Evolutionary conservation across 768 basidiomycete species (phyloP), one percentile per base, ranked within the genome.

Genomic region (Suillus ampliporus): DNA sequence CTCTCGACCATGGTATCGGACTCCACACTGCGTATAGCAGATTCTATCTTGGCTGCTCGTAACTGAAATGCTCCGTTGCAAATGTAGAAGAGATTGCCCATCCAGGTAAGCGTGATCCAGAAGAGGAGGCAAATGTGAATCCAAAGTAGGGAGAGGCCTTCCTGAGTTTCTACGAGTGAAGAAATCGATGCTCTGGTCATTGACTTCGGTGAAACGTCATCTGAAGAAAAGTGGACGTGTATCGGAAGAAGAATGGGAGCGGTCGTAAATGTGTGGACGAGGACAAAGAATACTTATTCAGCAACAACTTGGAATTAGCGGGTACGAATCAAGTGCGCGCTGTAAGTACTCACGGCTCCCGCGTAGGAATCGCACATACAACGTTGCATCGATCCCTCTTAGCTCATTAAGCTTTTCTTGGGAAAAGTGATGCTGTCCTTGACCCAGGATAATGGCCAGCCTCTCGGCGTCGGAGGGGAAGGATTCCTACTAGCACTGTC

Each of bases 151-250:
- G 82, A 84, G 17, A 77, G 70, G 3, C 91, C 90, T 43, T 80
- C 81, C 2, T 67, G 56, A 0, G 86, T 87, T 19, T 72, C 71
- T 13, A 89, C 87, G 17, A 92, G 79, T 5, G 89, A 89, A 6
- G 89, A 84, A 59, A 93, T 86, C 0, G 89, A 90, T 6, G 89
- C 90, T 21, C 89, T 84, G 17, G 86, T 86, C 88, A 93, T 90
- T 11, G 87, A 89, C 64, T 82, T 83, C 0, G 76, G 64, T 17
- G 85, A 78, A 35, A 87, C 73, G 0, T 73, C 71, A 46, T 74
- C 73, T 13, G 83, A 82, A 6, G 88, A 84, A 73, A 89, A 90
- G 65, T 82, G 68, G 68, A 89, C 74, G 67, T 91, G 89, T 64
- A 91, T 89, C 48, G 89, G 85, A 60, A 91, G 85, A 46, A 92